Evolutionary conservation across 2,329 filamentous ascomycete genomes (phyloP).

Genomic region (Malbranchea zuffiana): DNA sequence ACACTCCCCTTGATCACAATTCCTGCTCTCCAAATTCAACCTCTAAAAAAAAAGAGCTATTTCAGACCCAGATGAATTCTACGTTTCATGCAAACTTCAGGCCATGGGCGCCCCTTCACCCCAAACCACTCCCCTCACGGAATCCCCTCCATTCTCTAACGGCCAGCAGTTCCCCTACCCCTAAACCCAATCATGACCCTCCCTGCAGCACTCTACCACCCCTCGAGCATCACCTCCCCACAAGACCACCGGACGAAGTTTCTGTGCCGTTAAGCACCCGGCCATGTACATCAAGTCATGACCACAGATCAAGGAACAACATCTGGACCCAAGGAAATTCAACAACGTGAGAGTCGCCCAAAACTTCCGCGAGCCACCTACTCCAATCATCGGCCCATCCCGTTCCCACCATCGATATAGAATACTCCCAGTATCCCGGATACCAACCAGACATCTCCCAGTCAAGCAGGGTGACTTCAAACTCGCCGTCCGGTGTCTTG

Average conservation of each 20-base stretch:
- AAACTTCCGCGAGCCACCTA: slow-evolving; percentile 22
- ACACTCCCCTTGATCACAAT: background rate
- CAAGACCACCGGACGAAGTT: slow-evolving; percentile 5
- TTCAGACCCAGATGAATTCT: slow-evolving; percentile 1
- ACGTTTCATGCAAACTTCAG: slow-evolving; percentile 1
- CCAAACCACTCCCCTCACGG: no score
- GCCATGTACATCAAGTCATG: no score
- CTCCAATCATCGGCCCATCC: slow-evolving; percentile 28
- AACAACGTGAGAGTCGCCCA: slow-evolving; percentile 23
- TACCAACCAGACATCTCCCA: slow-evolving; percentile 33
- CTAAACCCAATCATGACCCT: slow-evolving; percentile 4
- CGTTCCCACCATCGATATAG: slow-evolving; percentile 24
- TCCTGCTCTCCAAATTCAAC: slow-evolving; percentile 1
- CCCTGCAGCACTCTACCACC: slow-evolving; percentile 3
- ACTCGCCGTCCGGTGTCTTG: slow-evolving; percentile 4
- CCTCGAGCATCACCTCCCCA: background rate
- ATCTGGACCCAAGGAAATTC: slow-evolving; percentile 25
- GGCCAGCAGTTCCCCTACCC: background rate
- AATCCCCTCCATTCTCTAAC: slow-evolving; percentile 1
- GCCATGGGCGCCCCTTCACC: slow-evolving; percentile 1
- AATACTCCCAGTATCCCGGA: slow-evolving; percentile 32
- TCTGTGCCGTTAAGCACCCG: slow-evolving; percentile 3
- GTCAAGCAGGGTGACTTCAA: slow-evolving; percentile 28
- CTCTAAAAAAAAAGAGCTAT: background rate
- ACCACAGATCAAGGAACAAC: slow-evolving; percentile 20